Percentiles rank a stretch among this genome's conserved stretches.
Conservation (phyloP, 2,329 filamentous ascomycete genomes). For the Neofusicoccum kwambonambiense region DNA sequence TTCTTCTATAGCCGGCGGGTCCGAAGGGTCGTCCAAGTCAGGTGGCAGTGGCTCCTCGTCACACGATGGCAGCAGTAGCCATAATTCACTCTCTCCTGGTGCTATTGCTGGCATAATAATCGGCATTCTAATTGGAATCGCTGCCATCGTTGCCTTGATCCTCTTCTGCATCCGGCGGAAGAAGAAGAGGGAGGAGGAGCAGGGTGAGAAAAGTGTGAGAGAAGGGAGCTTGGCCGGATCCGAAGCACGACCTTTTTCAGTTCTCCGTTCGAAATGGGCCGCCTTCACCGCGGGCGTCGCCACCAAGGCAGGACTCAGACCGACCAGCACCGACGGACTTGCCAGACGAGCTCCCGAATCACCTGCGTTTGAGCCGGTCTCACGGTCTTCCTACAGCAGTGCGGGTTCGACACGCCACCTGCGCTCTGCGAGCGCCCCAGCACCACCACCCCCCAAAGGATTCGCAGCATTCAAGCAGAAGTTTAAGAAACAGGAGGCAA, state of each 20-base stretch:
- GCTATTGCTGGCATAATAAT: conserved; percentile 11
- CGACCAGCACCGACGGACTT: background rate
- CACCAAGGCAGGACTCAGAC: background rate
- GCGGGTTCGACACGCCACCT: conserved; percentile 5
- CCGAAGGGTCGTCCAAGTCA: background rate
- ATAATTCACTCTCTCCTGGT: background rate
- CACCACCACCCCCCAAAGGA: background rate
- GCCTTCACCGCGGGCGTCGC: background rate
- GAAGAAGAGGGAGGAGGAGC: background rate
- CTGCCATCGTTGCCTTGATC: background rate
- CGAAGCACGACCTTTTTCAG: background rate
- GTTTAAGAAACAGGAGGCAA: background rate
- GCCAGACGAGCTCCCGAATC: background rate
- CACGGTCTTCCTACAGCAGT: conserved; percentile 1
- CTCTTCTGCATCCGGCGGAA: conserved; percentile 1
- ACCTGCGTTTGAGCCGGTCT: conserved; percentile 1
- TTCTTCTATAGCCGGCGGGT: conserved; percentile 1
- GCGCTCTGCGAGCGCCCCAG: conserved; percentile 9
- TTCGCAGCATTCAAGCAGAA: background rate
- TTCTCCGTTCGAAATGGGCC: background rate
- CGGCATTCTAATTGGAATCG: conserved; percentile 1
- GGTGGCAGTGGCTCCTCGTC: background rate
- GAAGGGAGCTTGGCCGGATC: background rate
- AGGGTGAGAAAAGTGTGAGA: background rate
- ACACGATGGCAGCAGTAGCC: background rate